These are phyloP conservation scores for Lepidopterella palustris DNA, from an alignment of 495 filamentous ascomycete genomes.

Conservation along the genomic window DNA sequence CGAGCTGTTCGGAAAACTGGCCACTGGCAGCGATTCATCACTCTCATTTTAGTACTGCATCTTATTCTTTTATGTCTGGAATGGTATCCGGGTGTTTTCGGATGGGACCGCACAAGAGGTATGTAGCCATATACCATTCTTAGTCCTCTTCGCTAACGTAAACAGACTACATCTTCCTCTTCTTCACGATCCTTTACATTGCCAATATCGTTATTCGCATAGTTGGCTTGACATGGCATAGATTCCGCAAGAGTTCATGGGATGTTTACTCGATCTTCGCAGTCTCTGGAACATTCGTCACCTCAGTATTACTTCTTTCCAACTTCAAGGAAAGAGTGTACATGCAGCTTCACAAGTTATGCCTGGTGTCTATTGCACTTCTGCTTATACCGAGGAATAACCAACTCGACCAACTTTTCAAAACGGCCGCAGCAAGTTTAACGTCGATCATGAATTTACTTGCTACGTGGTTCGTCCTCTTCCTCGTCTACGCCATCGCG, in stretches of 20 bases:
- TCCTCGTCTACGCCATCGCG: slow-evolving; percentile 92
- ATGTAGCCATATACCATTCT: slow-evolving; percentile 15
- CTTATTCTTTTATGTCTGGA: slow-evolving; percentile 77
- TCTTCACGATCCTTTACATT: slow-evolving; percentile 80
- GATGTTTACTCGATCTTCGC: slow-evolving; percentile 82
- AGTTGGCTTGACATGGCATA: slow-evolving; percentile 82
- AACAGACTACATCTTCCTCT: slow-evolving; percentile 65
- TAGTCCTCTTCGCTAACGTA: slow-evolving; percentile 5
- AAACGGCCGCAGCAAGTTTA: slow-evolving; percentile 94
- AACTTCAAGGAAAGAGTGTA: slow-evolving; percentile 52
- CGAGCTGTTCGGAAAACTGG: slow-evolving; percentile 91
- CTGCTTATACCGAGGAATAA: slow-evolving; percentile 95
- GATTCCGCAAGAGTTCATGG: slow-evolving; percentile 92
- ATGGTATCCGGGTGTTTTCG: slow-evolving; percentile 63
- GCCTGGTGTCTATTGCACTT: slow-evolving; percentile 82
- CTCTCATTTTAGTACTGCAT: slow-evolving; percentile 71
- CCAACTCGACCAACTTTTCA: slow-evolving; percentile 96
- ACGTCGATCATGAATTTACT: slow-evolving; percentile 86
- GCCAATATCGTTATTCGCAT: slow-evolving; percentile 79
- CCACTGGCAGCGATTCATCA: slow-evolving; percentile 80
- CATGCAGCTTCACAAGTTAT: slow-evolving; percentile 80
- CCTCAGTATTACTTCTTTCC: slow-evolving; percentile 63
- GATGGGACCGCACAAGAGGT: slow-evolving; percentile 62
- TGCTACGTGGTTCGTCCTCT: slow-evolving; percentile 95
- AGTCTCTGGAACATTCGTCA: slow-evolving; percentile 76